Evolutionary conservation across 2,329 filamentous ascomycete genomes (phyloP), one percentile per base, ranked within the genome.

Genomic region (Fusarium falciforme): DNA sequence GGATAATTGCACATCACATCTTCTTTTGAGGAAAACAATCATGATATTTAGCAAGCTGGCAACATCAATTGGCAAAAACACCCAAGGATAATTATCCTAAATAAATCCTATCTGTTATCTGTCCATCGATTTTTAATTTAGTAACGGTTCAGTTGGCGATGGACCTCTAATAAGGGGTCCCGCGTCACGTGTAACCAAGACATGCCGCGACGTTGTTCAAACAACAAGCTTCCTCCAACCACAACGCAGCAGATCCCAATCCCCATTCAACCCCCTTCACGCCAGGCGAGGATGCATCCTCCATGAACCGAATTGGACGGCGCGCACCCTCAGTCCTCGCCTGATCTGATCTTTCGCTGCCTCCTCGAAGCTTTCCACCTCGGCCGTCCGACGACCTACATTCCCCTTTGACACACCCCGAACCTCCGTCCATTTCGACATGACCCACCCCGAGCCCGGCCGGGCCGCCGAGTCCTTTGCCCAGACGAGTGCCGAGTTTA

Each of bases 401-500:
- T 49, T 29, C 57, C 36, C 61, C 38, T 20, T 36, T 40, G 35
- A 49, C 33, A 20, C 61, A 31, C 20, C 22, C 55, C 38, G 42
- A 52, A 64, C 38, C 49, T 47, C 62, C 49, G 49, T 44, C 62
- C 27, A 60, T 62, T 76, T 76, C 68, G 60, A 61, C 54, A 78
- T 77, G 78, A 73, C 70, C 63, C 72, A 72, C 52, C 74, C 68
- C 61, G 62, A 69, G 61, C 70, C 76, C 79, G 66, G 75, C 54
- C 54, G 54, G 68, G 64, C 61, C 22, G 79, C 80, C 60, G 80
- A 82, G 22, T 81, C 81, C n/a, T 84, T 84, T 73, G 82, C 83
- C 60, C 83, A 83, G 76, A 84, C 83, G 36, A 81, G 81, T 49
- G 79, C 80, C 54, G 82, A 84, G 57, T 80, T 83, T 71, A 76